These are phyloP conservation scores for Aspergillus sclerotialis DNA, from an alignment of 2,329 filamentous ascomycete genomes.

Conservation along the genomic window DNA sequence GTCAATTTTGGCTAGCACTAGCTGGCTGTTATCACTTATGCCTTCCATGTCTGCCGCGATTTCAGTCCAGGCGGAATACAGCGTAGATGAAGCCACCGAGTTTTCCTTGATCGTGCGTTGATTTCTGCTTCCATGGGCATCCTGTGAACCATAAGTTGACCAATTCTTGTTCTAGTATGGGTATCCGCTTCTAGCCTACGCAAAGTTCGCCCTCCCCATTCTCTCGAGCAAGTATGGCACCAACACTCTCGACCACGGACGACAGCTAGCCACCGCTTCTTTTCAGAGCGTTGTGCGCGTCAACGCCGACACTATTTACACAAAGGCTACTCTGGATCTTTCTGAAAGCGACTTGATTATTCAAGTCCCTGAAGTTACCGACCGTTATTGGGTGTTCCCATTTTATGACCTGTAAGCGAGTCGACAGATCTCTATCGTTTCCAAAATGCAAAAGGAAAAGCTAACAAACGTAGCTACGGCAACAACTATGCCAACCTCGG, in stretches of 20 bases:
- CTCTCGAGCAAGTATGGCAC: neutral
- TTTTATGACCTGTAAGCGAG: slow-evolving; percentile 21
- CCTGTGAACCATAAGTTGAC: neutral
- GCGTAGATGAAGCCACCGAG: neutral
- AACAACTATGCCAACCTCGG: slow-evolving; percentile 24
- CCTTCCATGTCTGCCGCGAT: too few species aligned
- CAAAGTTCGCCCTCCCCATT: slow-evolving; percentile 1
- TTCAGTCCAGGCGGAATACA: too few species aligned
- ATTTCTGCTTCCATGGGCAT: neutral
- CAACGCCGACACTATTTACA: slow-evolving; percentile 24
- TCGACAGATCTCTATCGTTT: neutral
- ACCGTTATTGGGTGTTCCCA: slow-evolving; percentile 19
- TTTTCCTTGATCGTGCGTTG: neutral
- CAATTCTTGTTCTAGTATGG: neutral
- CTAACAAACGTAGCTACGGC: slow-evolving; percentile 19
- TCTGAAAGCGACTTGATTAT: slow-evolving; percentile 17
- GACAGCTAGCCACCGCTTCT: slow-evolving; percentile 8
- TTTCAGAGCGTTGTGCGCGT: slow-evolving; percentile 10
- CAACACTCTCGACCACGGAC: slow-evolving; percentile 1
- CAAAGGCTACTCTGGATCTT: slow-evolving; percentile 16
- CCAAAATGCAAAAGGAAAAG: too few species aligned
- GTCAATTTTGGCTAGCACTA: too few species aligned
- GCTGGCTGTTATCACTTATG: too few species aligned
- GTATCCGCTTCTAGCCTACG: slow-evolving; percentile 1
- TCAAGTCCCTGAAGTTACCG: slow-evolving; percentile 15